These are phyloP conservation scores for Aureobasidium sp. DNA, from an alignment of 2,329 filamentous ascomycete species.

Conservation along the genomic window DNA sequence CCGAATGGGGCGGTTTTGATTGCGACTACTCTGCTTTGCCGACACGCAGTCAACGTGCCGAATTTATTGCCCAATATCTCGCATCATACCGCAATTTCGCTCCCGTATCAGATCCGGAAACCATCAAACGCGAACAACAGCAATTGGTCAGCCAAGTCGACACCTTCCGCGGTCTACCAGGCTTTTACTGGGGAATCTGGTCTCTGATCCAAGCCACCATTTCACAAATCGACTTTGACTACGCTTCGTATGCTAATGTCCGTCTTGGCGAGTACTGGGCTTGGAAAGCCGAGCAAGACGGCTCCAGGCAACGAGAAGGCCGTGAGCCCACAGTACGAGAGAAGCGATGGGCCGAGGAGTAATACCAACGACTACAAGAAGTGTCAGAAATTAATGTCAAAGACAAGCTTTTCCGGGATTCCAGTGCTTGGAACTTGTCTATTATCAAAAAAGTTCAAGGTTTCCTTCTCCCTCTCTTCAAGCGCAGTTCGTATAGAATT, in stretches of 20 bases:
- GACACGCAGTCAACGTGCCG: constrained; percentile 63
- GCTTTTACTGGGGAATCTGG: constrained; percentile 91
- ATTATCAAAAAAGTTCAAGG: neutral
- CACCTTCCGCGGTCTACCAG: constrained; percentile 76
- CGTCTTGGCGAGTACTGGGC: constrained; percentile 87
- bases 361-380: neutral
- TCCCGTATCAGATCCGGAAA: neutral
- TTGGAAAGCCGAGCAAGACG: constrained; percentile 70
- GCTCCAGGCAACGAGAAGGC: constrained; percentile 46
- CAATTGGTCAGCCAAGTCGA: constrained; percentile 76
- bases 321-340: constrained; percentile 66
- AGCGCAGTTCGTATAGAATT: neutral
- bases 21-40: constrained; percentile 84
- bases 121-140: constrained; percentile 53
- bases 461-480: neutral
- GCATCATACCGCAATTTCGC: constrained; percentile 52
- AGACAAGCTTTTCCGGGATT: too few relatives aligned
- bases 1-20: constrained; percentile 95
- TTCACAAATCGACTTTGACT: constrained; percentile 94
- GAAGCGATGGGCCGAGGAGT: constrained; percentile 61
- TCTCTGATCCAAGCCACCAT: constrained; percentile 89
- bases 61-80: constrained; percentile 80
- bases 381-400: neutral
- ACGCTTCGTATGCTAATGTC: constrained; percentile 79
- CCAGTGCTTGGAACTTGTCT: too few relatives aligned